These are phyloP conservation scores for Betula pendula DNA, from an alignment of 306 rosid genomes.

Conservation along the genomic window DNA sequence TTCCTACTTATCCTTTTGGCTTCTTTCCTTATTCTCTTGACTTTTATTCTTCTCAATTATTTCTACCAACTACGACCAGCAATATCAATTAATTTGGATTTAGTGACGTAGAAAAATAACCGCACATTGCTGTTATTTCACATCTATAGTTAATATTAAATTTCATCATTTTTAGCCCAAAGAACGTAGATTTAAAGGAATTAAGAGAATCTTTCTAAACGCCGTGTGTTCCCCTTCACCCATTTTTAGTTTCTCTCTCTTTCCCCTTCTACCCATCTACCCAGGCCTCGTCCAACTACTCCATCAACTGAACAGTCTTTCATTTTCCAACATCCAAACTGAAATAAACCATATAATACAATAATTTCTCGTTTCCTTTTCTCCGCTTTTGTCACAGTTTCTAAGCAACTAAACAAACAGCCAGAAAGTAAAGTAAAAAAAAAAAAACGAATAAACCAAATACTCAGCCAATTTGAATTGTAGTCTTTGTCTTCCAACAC, in stretches of 20 bases:
- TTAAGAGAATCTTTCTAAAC: no score
- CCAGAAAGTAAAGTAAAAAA: neutral
- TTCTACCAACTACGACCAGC: no score
- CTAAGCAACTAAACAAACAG: neutral
- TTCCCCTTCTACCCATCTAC: neutral
- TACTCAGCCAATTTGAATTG: neutral
- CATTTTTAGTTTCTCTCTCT: neutral
- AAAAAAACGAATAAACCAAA: neutral
- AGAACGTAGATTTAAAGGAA: no score
- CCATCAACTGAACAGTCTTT: conserved; percentile 15
- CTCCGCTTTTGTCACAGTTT: neutral
- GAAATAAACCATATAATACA: conserved; percentile 10
- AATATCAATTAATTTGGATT: no score
- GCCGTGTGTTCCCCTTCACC: no score
- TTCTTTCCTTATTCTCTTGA: no score
- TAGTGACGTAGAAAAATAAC: no score
- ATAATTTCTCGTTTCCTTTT: neutral
- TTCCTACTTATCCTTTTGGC: no score
- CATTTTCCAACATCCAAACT: conserved; percentile 9
- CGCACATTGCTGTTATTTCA: no score
- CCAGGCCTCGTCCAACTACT: neutral
- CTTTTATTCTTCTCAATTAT: no score
- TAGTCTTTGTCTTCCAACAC: neutral
- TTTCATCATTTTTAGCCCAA: no score
- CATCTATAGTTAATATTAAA: no score